phyloP scores from a whole-genome alignment of 2,329 filamentous ascomycete species.

The Aspergillus fumigatus region DNA sequence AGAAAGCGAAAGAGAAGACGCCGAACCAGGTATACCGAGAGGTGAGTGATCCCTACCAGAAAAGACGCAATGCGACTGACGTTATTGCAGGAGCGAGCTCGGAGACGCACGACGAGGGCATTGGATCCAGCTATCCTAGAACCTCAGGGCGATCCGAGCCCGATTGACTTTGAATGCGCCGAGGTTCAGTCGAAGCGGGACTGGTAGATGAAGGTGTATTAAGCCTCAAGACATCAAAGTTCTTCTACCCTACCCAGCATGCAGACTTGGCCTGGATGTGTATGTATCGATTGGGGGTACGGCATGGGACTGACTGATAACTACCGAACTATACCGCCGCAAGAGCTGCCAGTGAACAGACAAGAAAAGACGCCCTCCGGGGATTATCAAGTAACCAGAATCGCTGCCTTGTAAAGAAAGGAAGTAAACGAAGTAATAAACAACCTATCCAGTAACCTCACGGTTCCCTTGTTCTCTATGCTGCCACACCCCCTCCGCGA shows the following conservation, averaged over 20 bases:
- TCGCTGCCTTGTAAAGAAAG: background rate
- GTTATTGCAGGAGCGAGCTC: slow-evolving; percentile 21
- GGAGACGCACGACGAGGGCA: slow-evolving; percentile 17
- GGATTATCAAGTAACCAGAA: background rate
- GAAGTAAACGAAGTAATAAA: background rate
- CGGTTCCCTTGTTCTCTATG: background rate
- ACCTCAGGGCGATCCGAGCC: slow-evolving; percentile 21
- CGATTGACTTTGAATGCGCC: slow-evolving; percentile 26
- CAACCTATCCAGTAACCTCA: background rate
- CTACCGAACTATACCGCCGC: background rate
- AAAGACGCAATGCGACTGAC: background rate
- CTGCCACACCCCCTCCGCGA: slow-evolving; percentile 13
- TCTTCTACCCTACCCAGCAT: background rate
- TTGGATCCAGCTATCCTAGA: slow-evolving; percentile 26
- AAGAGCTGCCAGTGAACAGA: background rate
- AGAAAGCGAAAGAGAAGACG: slow-evolving; percentile 19
- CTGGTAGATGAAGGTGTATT: background rate
- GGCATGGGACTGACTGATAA: background rate
- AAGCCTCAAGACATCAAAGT: background rate
- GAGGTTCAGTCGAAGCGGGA: slow-evolving; percentile 16
- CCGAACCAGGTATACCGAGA: slow-evolving; percentile 28
- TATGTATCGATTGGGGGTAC: background rate
- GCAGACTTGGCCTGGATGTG: background rate
- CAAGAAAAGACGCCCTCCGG: background rate
- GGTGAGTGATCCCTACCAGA: slow-evolving; percentile 11